Evolutionary conservation across 495 filamentous ascomycete species (phyloP).

Genomic region (Aspergillus sclerotioniger): DNA sequence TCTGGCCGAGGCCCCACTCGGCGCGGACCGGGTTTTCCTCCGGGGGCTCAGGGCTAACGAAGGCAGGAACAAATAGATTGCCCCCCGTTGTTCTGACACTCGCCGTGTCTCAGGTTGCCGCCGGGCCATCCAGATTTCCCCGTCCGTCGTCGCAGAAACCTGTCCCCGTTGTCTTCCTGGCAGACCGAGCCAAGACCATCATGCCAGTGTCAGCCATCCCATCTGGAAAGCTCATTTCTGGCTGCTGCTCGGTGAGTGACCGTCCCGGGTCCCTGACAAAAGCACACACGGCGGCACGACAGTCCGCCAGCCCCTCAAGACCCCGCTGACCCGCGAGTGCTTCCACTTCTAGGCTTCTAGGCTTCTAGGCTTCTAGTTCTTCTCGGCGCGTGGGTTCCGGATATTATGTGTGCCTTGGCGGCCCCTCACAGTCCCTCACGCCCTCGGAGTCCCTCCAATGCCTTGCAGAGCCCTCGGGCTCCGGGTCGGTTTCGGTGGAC

Average conservation of each 20-base stretch:
- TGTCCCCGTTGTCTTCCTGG: too few species aligned
- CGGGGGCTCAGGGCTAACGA: too few species aligned
- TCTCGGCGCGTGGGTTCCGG: not conserved
- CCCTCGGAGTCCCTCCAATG: not conserved
- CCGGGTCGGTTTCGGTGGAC: not conserved
- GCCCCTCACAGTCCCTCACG: too few species aligned
- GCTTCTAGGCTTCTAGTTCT: not conserved
- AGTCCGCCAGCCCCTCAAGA: not conserved
- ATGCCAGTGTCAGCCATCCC: too few species aligned
- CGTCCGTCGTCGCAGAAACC: not conserved
- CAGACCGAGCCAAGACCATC: too few species aligned
- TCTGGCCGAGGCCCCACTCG: slow-evolving; percentile 3
- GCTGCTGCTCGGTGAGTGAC: too few species aligned
- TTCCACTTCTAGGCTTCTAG: too few species aligned
- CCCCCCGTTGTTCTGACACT: slow-evolving; percentile 7
- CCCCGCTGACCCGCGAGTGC: not conserved
- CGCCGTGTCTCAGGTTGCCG: slow-evolving; percentile 2
- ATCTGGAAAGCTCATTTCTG: too few species aligned
- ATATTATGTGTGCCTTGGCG: not conserved
- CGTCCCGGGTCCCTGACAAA: too few species aligned
- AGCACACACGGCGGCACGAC: too few species aligned
- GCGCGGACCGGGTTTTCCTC: slow-evolving; percentile 3
- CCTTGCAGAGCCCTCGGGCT: not conserved
- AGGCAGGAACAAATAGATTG: not conserved
- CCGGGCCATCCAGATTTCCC: not conserved